Evolutionary conservation across 1,284 basidiomycete species (phyloP), one percentile per base, ranked within the genome.

Genomic region (Ustilago bromivora): DNA sequence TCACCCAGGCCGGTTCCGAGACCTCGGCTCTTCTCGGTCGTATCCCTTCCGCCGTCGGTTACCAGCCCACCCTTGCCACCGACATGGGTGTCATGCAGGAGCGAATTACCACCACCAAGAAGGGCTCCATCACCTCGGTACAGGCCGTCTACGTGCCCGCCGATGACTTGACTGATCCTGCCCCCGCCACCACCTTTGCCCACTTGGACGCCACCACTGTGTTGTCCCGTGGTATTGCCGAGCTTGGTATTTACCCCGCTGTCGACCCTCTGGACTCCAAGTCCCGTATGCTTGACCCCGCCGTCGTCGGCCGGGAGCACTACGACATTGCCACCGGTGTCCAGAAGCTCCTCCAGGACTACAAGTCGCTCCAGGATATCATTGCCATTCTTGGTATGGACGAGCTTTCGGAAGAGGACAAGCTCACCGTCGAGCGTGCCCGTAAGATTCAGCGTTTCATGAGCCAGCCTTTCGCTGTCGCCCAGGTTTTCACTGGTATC

Each of bases 1-100:
- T 98, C 93, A 96, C 95, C 83, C 95, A 98, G 89, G 96, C 96
- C 87, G 96, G 96, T 93, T 99, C 96, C 82, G 96, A 98, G 89
- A 97, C 98, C 90, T 99, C 96, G 89, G 96, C 96, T 80, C 89
- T 99, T 87, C 93, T 98, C 86, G 96, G 96, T 91, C 96, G 96
- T 95, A 99, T 98, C 87, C 96, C 96, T 79, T 98, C 96, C 84
- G 96, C 96, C 82, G 96, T 98, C 91, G 96, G 96, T 92, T 98
- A 99, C 90, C 96, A 99, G 89, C 96, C 96, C 87, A 98, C 96
- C 66, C 92, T 98, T 73, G 96, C 96, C 81, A 99, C 96, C 86
- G 96, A 98, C 89, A 98, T 98, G 96, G 96, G 96, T 95, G 91
- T 91, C 90, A 98, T 98, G 96, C 94, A 89, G 79, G 95, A 98